phyloP scores from a whole-genome alignment of 1,139 yeast genomes.

The Lodderomyces orthopsilosis region DNA sequence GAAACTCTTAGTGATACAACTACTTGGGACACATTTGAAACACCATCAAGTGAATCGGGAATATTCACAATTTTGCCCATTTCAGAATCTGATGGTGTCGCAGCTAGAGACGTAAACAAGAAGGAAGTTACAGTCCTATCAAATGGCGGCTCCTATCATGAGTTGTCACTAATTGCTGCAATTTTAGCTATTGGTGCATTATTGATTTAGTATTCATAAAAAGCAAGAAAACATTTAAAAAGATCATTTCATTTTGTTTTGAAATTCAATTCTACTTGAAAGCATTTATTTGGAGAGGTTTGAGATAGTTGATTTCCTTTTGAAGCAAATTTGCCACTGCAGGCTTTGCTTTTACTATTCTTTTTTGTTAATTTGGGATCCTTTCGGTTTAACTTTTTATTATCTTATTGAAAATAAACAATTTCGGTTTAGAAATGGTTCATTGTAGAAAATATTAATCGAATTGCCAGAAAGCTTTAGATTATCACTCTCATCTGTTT shows the following conservation, averaged over 20 bases:
- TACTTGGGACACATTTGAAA: not conserved
- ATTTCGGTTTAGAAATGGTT: slow-evolving; percentile 7
- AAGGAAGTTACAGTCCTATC: not conserved
- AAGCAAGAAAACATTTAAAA: not conserved
- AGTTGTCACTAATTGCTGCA: not conserved
- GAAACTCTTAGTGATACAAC: not conserved
- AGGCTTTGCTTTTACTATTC: no score
- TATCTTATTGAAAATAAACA: not conserved
- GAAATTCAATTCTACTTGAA: not conserved
- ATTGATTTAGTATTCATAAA: not conserved
- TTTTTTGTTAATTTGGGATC: not conserved
- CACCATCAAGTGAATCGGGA: slow-evolving; percentile 1
- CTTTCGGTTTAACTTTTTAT: not conserved
- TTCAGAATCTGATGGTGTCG: not conserved
- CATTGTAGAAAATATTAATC: not conserved
- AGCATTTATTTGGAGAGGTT: not conserved
- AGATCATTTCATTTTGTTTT: not conserved
- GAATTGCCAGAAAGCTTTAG: no score
- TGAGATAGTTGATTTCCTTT: no score
- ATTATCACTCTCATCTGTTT: no score
- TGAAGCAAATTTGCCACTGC: no score
- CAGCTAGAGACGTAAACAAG: not conserved
- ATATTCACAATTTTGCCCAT: not conserved
- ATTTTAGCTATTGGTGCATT: not conserved
- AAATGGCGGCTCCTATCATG: not conserved